phyloP scores from a whole-genome alignment of 2,329 filamentous ascomycete genomes.

The Apiospora saccharicola region DNA sequence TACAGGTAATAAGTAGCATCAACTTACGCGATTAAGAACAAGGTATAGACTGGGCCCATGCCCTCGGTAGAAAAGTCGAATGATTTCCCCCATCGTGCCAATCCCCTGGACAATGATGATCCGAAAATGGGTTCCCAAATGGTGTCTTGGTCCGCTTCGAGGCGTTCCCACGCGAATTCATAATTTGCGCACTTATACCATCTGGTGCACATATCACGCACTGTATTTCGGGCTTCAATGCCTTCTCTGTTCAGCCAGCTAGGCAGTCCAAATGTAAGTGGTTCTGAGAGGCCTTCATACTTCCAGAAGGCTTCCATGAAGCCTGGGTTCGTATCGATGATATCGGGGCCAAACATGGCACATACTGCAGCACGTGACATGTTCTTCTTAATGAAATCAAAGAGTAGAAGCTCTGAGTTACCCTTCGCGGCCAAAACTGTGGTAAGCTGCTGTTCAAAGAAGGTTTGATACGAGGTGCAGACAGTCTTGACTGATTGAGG shows the following conservation, averaged over 20 bases:
- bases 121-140: background rate
- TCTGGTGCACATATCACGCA: constrained; percentile 26
- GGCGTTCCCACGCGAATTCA: background rate
- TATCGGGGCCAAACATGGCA: constrained; percentile 10
- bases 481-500: background rate
- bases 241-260: constrained; percentile 32
- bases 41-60: background rate
- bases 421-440: background rate
- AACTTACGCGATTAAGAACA: too few relatives aligned
- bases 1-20: too few relatives aligned
- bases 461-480: constrained; percentile 12
- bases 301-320: constrained; percentile 36
- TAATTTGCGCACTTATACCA: background rate
- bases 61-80: background rate
- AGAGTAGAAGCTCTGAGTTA: background rate
- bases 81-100: background rate
- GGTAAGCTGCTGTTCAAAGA: constrained; percentile 2
- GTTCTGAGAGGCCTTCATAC: constrained; percentile 32
- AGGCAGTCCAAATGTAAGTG: constrained; percentile 33
- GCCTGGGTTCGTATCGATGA: constrained; percentile 24
- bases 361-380: constrained; percentile 4
- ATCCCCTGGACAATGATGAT: background rate
- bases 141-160: background rate
- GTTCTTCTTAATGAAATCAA: constrained; percentile 16
- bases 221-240: constrained; percentile 29